Conservation (phyloP, 257 asterid genomes). For the Penstemon barbatus region DNA sequence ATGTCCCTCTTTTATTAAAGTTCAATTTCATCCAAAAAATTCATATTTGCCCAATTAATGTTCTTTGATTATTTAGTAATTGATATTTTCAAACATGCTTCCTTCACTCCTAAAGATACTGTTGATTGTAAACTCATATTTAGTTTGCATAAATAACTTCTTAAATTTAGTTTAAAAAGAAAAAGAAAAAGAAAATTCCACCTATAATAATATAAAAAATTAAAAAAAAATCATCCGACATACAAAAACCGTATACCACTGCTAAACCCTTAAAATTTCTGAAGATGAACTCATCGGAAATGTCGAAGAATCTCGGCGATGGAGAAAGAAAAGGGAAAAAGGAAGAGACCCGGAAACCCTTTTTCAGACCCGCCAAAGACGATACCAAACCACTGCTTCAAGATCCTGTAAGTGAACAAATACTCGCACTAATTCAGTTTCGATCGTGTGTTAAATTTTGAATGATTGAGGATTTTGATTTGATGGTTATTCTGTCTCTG, state of each 20-base stretch:
- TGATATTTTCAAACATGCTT: no score
- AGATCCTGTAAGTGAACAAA: conserved; percentile 53
- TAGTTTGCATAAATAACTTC: no score
- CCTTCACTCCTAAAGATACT: no score
- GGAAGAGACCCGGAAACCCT: conserved; percentile 44
- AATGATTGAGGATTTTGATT: not conserved
- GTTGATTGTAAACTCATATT: no score
- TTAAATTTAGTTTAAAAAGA: no score
- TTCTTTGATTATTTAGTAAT: no score
- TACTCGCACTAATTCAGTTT: not conserved
- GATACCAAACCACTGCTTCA: conserved; percentile 79
- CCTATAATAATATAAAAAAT: no score
- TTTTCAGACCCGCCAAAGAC: conserved; percentile 69
- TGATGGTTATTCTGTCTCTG: not conserved
- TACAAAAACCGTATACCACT: not conserved
- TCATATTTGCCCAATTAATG: no score
- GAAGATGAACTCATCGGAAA: conserved; percentile 36
- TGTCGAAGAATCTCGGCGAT: conserved; percentile 30
- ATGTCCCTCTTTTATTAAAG: no score
- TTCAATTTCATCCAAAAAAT: no score
- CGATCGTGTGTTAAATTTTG: no score
- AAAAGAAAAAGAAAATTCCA: no score
- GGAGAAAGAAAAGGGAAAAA: conserved; percentile 28
- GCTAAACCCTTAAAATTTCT: not conserved
- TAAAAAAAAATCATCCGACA: not conserved